Evolutionary conservation across 2,329 filamentous ascomycete species (phyloP).

Genomic region (Aspergillus sp.): DNA sequence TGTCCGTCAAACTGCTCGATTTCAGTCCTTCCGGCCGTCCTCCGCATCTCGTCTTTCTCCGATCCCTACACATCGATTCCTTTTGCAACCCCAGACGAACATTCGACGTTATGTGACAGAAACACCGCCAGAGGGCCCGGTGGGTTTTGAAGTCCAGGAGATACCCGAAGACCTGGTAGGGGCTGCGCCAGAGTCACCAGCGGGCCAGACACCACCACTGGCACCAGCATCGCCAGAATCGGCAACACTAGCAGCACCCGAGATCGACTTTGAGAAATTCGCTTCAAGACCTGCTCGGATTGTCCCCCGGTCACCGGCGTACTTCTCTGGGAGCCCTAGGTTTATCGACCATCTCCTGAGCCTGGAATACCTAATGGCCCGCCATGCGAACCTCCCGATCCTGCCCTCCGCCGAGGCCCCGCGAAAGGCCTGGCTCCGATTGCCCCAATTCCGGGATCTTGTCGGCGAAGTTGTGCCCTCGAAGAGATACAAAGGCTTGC

Average conservation of each 20-base stretch:
- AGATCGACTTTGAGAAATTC: constrained; percentile 26
- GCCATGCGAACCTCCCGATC: constrained; percentile 64
- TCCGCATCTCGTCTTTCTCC: constrained; percentile 10
- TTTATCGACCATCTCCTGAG: constrained; percentile 79
- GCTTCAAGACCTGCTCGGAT: constrained; percentile 55
- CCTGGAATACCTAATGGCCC: constrained; percentile 62
- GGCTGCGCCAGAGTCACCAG: background rate
- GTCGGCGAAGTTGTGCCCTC: constrained; percentile 65
- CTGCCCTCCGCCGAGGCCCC: constrained; percentile 59
- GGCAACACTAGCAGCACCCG: constrained; percentile 18
- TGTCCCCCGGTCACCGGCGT: constrained; percentile 79
- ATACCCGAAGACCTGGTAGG: too few species aligned
- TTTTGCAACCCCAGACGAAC: constrained; percentile 9
- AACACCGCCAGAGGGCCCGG: background rate
- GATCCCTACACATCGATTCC: constrained; percentile 6
- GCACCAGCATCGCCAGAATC: constrained; percentile 17
- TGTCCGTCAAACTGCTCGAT: constrained; percentile 21
- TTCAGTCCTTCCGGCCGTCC: constrained; percentile 37
- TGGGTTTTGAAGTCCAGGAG: background rate
- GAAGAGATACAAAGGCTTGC: constrained; percentile 68
- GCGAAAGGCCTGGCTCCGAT: constrained; percentile 70
- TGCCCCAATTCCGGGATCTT: constrained; percentile 64
- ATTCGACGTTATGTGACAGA: constrained; percentile 24
- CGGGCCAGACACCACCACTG: background rate
- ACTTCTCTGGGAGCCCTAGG: constrained; percentile 76